Conservation (phyloP, 1,284 basidiomycete genomes). For the Melampsora abietis-canadensis region DNA sequence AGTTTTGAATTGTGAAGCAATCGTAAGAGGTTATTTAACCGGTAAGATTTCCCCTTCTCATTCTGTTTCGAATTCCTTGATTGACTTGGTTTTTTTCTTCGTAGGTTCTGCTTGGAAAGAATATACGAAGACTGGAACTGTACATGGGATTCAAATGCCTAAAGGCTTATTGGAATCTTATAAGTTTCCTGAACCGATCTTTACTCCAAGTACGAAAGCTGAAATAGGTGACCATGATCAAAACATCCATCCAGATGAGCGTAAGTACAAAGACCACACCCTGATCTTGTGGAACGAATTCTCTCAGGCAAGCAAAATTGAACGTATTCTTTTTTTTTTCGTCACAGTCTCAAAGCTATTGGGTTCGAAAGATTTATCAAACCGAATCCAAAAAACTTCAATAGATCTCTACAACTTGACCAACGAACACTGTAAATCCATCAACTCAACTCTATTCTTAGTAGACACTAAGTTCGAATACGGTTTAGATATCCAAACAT, state of each 20-base stretch:
- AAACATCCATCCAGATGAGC: slow-evolving; percentile 89
- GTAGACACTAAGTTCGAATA: slow-evolving; percentile 94
- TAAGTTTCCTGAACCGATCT: slow-evolving; percentile 75
- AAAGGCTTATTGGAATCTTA: slow-evolving; percentile 78
- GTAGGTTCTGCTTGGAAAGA: slow-evolving; percentile 91
- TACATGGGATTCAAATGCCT: slow-evolving; percentile 78
- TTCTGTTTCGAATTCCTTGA: not conserved
- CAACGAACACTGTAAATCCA: slow-evolving; percentile 69
- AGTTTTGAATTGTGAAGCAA: slow-evolving; percentile 92
- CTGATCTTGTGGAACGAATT: not conserved
- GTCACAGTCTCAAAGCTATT: slow-evolving; percentile 54
- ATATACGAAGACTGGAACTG: slow-evolving; percentile 81
- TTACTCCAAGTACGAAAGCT: slow-evolving; percentile 96
- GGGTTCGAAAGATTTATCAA: slow-evolving; percentile 54
- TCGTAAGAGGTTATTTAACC: slow-evolving; percentile 92
- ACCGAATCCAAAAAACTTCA: slow-evolving; percentile 63
- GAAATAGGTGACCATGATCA: slow-evolving; percentile 93
- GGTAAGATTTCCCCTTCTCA: slow-evolving; percentile 59
- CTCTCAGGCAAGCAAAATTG: not conserved
- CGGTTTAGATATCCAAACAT: slow-evolving; percentile 60
- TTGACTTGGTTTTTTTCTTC: not conserved
- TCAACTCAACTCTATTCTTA: slow-evolving; percentile 70
- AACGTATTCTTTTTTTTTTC: slow-evolving; percentile 12
- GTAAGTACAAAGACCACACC: slow-evolving; percentile 56
- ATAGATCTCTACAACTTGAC: slow-evolving; percentile 70